Conservation (phyloP, 208 protist genomes). For the Acanthamoeba rhysodes region DNA sequence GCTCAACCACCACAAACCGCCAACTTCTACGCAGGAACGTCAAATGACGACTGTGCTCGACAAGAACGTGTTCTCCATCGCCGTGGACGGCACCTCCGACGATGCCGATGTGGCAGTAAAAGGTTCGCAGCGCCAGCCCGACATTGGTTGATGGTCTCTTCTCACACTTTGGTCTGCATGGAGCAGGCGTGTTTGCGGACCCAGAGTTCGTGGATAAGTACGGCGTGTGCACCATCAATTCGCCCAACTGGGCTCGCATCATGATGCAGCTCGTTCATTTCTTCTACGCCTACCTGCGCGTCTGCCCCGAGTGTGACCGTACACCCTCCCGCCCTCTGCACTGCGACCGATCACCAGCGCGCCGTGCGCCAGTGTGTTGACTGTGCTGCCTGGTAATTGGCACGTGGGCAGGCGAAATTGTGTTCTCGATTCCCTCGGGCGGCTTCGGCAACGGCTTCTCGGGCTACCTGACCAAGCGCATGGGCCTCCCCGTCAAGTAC, state of each 20-base stretch:
- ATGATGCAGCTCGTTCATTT: conserved; percentile 98
- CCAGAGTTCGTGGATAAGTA: conserved; percentile 89
- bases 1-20: not conserved
- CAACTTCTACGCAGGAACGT: conserved; percentile 17
- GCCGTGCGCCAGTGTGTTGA: not conserved
- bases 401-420: conserved; percentile 81
- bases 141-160: not conserved
- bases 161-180: conserved; percentile 27
- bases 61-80: conserved; percentile 88
- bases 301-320: conserved; percentile 69
- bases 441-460: conserved; percentile 98
- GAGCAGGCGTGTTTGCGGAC: conserved; percentile 93
- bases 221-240: conserved; percentile 95
- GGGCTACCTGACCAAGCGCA: conserved; percentile 94
- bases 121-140: not conserved
- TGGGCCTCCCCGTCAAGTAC: conserved; percentile 92
- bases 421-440: conserved; percentile 96
- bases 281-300: conserved; percentile 95
- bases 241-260: conserved; percentile 98
- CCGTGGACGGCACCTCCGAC: conserved; percentile 87
- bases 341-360: not conserved
- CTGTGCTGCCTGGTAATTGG: not conserved
- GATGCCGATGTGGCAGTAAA: conserved; percentile 81
- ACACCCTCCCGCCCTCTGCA: not conserved
- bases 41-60: conserved; percentile 91